Base-by-base conservation (phyloP, 345 rosid species). In the Cochlearia excelsa region DNA sequence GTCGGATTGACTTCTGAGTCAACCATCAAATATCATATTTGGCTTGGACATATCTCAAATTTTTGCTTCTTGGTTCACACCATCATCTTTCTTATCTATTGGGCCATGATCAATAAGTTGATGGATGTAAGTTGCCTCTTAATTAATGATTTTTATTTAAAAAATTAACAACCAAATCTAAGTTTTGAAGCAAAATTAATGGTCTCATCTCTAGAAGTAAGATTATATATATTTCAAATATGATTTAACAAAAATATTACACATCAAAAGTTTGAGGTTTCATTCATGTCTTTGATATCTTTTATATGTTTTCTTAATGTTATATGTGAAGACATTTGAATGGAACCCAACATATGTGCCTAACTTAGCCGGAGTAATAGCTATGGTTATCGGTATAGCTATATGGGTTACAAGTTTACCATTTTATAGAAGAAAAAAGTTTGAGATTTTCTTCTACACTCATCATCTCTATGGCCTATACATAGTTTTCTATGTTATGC, bases 1-100 rank as follows among this genome's bases (percentile, higher is more conserved):
- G 33, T 81, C 1, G 85, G 93, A 43, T 77, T 85, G 10, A 79
- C 82, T 11, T 81, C 85, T 0, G 93, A 85, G 75, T 79, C 86
- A 1, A 81, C 82, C 55, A 85, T 83, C 73, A 81, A 81, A 73
- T 85, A 83, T 58, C 88, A 85, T 50, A 83, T 83, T 8, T 83
- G 88, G 93, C 82, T 85, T 0, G 93, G 88, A 4, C 88, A 85
- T 60, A 28, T 83, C 63, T 81, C 86, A 6, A 85, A 61, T 62
- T 30, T 75, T 38, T 63, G 51, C 33, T 81, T 81, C 59, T 61
- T 54, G 31, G 51, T 53, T 9, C 92, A 85, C 73, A 59, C 80
- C 1, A 3, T 83, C 4, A 73, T 84, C 7, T 81, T 71, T 73
- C 51, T 80, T 49, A 70, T 77, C 33, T 83, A 85, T 70, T 83